phyloP scores from a whole-genome alignment of 2,329 filamentous ascomycete genomes.

The Aspergillus texensis region DNA sequence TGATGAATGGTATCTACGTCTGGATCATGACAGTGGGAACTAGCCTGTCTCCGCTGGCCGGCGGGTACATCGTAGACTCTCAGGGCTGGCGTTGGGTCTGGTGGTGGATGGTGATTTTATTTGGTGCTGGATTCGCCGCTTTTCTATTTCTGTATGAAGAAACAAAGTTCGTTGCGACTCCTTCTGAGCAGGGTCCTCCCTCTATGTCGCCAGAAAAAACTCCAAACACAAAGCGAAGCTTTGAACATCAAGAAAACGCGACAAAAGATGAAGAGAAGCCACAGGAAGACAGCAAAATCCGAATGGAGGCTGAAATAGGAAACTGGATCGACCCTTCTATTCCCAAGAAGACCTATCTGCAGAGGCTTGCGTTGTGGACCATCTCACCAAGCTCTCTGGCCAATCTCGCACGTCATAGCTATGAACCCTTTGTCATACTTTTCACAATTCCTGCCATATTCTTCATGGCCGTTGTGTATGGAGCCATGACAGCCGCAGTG shows the following conservation, averaged over 20 bases:
- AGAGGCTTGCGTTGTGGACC: slow-evolving; percentile 44
- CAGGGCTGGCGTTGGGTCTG: slow-evolving; percentile 56
- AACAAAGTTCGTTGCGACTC: slow-evolving; percentile 27
- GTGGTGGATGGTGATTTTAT: slow-evolving; percentile 51
- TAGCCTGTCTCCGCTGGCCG: slow-evolving; percentile 41
- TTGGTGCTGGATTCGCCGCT: slow-evolving; percentile 41
- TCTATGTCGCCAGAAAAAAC: background rate
- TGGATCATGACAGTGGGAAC: slow-evolving; percentile 34
- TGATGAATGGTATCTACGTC: slow-evolving; percentile 53
- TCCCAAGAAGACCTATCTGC: slow-evolving; percentile 34
- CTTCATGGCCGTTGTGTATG: slow-evolving; percentile 44
- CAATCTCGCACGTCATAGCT: slow-evolving; percentile 27
- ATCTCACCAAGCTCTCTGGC: slow-evolving; percentile 8
- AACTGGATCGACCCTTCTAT: background rate
- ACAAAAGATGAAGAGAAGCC: too few species aligned
- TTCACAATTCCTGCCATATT: slow-evolving; percentile 53
- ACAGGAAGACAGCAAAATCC: too few species aligned
- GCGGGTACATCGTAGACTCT: slow-evolving; percentile 36
- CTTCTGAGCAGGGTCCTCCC: background rate
- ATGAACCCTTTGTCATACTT: slow-evolving; percentile 34
- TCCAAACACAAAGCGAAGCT: too few species aligned
- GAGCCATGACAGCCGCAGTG: slow-evolving; percentile 39
- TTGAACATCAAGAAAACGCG: too few species aligned
- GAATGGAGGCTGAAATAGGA: too few species aligned
- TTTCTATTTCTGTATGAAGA: slow-evolving; percentile 52